These are phyloP conservation scores for Aureobasidium sp. DNA, from an alignment of 2,329 filamentous ascomycete species.

Conservation along the genomic window DNA sequence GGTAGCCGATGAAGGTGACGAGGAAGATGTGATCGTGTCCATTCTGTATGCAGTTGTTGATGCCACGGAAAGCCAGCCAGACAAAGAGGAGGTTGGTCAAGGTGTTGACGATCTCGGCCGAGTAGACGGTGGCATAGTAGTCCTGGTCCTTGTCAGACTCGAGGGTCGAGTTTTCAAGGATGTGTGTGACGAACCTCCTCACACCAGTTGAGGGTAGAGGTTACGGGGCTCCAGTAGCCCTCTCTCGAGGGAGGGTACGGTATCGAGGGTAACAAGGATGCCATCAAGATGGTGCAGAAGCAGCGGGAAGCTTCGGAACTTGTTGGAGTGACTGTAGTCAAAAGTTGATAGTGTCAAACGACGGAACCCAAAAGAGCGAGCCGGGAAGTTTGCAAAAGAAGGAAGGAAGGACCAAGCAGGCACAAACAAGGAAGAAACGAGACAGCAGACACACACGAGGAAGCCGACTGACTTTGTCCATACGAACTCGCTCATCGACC, in stretches of 20 bases:
- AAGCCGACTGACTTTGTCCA: not conserved
- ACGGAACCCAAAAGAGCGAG: not conserved
- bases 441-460: not conserved
- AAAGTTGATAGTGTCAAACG: not conserved
- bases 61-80: slow-evolving; percentile 65
- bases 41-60: slow-evolving; percentile 62
- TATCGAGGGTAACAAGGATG: slow-evolving; percentile 34
- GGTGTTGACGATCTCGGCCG: slow-evolving; percentile 70
- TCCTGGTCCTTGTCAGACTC: slow-evolving; percentile 42
- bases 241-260: slow-evolving; percentile 43
- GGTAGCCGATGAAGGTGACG: slow-evolving; percentile 54
- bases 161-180: not conserved
- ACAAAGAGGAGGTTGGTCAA: slow-evolving; percentile 77
- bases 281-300: slow-evolving; percentile 17
- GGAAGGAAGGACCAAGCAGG: not conserved
- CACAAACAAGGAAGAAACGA: not conserved
- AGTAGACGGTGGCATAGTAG: slow-evolving; percentile 65
- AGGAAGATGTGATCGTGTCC: slow-evolving; percentile 68
- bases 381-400: not conserved
- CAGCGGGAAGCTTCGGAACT: not conserved
- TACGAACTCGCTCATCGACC: not conserved
- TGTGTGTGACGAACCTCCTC: slow-evolving; percentile 51
- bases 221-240: slow-evolving; percentile 61
- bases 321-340: not conserved
- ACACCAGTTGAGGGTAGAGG: slow-evolving; percentile 69